Evolutionary conservation across 2,329 filamentous ascomycete species (phyloP).

Genomic region (Phialophora tarda): DNA sequence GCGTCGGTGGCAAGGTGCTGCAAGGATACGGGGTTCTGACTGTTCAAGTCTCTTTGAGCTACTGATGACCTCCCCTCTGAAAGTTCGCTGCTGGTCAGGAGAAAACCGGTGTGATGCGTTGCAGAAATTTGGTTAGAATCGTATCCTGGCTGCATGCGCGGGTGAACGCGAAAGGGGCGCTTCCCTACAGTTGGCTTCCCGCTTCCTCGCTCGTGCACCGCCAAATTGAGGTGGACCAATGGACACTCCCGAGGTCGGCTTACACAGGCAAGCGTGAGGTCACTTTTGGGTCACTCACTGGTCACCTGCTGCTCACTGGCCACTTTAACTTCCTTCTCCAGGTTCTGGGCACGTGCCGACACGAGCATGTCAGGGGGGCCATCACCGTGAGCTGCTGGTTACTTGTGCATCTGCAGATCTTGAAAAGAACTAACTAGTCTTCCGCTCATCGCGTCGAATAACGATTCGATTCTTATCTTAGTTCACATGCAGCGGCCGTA

Average conservation of each 20-base stretch:
- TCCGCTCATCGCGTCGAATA: neutral
- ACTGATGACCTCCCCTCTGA: neutral
- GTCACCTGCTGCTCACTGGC: no score
- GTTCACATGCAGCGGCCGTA: neutral
- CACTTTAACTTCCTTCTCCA: no score
- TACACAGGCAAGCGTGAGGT: neutral
- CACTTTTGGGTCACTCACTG: no score
- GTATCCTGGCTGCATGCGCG: conserved; percentile 4
- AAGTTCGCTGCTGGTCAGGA: conserved; percentile 3
- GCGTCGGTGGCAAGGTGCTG: neutral
- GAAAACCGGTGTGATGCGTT: conserved; percentile 5
- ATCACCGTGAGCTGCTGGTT: neutral
- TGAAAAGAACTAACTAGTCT: neutral
- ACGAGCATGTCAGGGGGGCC: neutral
- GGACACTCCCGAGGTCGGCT: neutral
- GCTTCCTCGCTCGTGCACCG: neutral
- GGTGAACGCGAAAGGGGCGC: conserved; percentile 6
- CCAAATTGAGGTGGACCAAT: neutral
- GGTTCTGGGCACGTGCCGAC: neutral
- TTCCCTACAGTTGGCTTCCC: neutral
- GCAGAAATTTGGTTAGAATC: conserved; percentile 5
- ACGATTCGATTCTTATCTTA: neutral
- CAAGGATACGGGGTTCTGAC: neutral
- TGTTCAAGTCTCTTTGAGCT: conserved; percentile 1
- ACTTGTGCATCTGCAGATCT: neutral